Percentiles rank a stretch among this genome's conserved stretches.
These are phyloP conservation scores for Boletus rubroflammeus DNA, from an alignment of 768 basidiomycete genomes.

Conservation along the genomic window DNA sequence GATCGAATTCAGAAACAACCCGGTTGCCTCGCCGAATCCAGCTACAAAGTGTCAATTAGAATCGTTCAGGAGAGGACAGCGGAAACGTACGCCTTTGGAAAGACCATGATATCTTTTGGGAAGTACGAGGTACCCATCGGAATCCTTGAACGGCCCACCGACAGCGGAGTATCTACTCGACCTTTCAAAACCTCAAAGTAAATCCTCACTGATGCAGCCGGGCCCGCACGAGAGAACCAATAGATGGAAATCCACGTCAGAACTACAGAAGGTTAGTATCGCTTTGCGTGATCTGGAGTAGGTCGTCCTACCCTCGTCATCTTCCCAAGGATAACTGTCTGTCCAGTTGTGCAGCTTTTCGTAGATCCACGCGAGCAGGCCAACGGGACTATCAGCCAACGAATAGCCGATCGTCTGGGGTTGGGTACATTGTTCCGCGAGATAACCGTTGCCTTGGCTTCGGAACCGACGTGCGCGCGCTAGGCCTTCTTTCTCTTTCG, in stretches of 20 bases:
- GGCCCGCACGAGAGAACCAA: constrained; percentile 57
- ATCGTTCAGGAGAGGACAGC: no score
- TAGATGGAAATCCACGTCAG: constrained; percentile 49
- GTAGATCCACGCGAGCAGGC: constrained; percentile 49
- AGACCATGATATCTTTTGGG: no score
- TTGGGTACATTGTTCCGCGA: constrained; percentile 34
- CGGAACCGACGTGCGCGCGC: constrained; percentile 16
- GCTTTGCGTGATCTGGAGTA: background rate
- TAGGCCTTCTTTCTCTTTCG: constrained; percentile 23
- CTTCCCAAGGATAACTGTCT: constrained; percentile 51
- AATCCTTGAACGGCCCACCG: no score
- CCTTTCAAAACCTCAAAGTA: constrained; percentile 47
- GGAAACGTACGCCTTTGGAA: no score
- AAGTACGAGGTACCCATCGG: no score
- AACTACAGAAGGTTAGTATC: constrained; percentile 8
- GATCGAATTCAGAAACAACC: no score
- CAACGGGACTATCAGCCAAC: constrained; percentile 54
- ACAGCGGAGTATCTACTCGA: background rate
- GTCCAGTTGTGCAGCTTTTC: constrained; percentile 47
- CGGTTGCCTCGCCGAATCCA: no score
- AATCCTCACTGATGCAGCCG: constrained; percentile 52
- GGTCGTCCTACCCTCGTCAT: constrained; percentile 46
- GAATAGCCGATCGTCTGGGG: constrained; percentile 52
- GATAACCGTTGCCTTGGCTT: constrained; percentile 30
- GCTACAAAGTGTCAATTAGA: no score